Percentiles rank a stretch among this genome's conserved stretches.
Evolutionary conservation across 2,329 filamentous ascomycete species (phyloP).

Genomic region (Diaporthe citrichinensis): DNA sequence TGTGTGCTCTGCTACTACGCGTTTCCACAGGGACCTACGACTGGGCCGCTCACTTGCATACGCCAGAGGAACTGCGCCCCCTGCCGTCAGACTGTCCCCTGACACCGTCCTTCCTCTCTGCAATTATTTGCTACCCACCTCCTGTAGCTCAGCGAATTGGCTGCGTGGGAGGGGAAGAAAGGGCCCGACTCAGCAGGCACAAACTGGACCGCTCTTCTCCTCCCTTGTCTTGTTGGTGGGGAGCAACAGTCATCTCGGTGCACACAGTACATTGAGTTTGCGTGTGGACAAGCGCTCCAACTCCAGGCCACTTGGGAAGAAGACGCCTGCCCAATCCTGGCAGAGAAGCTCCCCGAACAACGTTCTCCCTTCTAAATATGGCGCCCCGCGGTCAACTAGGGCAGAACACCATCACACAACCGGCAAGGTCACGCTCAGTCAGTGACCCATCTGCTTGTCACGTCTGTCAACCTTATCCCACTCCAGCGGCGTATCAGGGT

Average conservation of each 20-base stretch:
- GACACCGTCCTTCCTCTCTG: constrained; percentile 26
- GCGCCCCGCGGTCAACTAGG: constrained; percentile 20
- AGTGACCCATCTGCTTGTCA: constrained; percentile 23
- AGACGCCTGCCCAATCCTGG: constrained; percentile 20
- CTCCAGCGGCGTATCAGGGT: constrained; percentile 23
- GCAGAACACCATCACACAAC: constrained; percentile 27
- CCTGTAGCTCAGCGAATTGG: constrained; percentile 32
- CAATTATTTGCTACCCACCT: constrained; percentile 36
- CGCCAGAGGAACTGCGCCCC: constrained; percentile 39
- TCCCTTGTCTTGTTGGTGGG: constrained; percentile 20
- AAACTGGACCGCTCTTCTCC: constrained; percentile 4
- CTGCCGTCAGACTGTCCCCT: constrained; percentile 40
- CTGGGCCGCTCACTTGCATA: constrained; percentile 38
- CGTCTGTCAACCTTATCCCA: constrained; percentile 35
- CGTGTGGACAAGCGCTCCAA: constrained; percentile 24
- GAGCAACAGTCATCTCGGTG: constrained; percentile 14
- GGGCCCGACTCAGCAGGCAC: constrained; percentile 25
- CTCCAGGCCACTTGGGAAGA: constrained; percentile 16
- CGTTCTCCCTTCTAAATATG: constrained; percentile 28
- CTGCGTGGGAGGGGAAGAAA: constrained; percentile 16
- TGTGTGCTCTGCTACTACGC: constrained; percentile 12
- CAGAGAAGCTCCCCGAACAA: constrained; percentile 15
- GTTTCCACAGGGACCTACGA: constrained; percentile 13
- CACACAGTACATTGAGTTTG: constrained; percentile 34
- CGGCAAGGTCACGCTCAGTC: constrained; percentile 23